A percentile compares a stretch with the other conserved stretches of the same genome.
These are phyloP conservation scores for Boletus patriciae DNA, from an alignment of 768 basidiomycete genomes.

Conservation along the genomic window DNA sequence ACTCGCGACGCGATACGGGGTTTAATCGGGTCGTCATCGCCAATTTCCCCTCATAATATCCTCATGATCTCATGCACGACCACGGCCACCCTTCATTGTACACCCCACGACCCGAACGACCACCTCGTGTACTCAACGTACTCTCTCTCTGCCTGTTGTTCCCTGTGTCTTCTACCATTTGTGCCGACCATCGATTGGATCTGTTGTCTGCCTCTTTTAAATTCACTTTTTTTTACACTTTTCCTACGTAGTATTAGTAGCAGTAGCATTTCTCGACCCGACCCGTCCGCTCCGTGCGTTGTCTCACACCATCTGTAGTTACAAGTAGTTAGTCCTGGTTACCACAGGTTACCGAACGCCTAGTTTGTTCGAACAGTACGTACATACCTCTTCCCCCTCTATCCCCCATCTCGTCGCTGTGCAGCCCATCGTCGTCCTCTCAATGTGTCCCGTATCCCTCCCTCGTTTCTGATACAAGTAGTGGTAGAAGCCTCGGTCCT, in stretches of 20 bases:
- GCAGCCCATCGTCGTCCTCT: constrained; percentile 1
- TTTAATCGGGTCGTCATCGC: constrained; percentile 44
- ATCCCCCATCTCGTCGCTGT: background rate
- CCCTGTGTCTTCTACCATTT: constrained; percentile 26
- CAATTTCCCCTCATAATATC: background rate
- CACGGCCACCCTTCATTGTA: constrained; percentile 9
- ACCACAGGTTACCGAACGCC: constrained; percentile 35
- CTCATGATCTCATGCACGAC: constrained; percentile 19
- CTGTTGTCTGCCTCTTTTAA: constrained; percentile 10
- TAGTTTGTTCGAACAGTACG: constrained; percentile 27
- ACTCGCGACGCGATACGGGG: constrained; percentile 81
- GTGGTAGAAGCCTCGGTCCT: background rate
- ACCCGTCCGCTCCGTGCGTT: constrained; percentile 22
- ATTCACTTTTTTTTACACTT: background rate
- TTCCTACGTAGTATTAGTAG: constrained; percentile 24
- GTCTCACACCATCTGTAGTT: constrained; percentile 33
- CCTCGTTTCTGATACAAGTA: background rate
- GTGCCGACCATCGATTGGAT: constrained; percentile 30
- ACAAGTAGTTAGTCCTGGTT: constrained; percentile 30
- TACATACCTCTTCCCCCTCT: constrained; percentile 9
- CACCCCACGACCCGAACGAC: constrained; percentile 12
- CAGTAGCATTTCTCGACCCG: constrained; percentile 22
- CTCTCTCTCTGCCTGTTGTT: constrained; percentile 17
- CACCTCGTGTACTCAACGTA: constrained; percentile 9
- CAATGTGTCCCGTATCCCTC: constrained; percentile 7